Evolutionary conservation across 2,329 filamentous ascomycete genomes (phyloP).

Genomic region (Diaporthe longicolla): DNA sequence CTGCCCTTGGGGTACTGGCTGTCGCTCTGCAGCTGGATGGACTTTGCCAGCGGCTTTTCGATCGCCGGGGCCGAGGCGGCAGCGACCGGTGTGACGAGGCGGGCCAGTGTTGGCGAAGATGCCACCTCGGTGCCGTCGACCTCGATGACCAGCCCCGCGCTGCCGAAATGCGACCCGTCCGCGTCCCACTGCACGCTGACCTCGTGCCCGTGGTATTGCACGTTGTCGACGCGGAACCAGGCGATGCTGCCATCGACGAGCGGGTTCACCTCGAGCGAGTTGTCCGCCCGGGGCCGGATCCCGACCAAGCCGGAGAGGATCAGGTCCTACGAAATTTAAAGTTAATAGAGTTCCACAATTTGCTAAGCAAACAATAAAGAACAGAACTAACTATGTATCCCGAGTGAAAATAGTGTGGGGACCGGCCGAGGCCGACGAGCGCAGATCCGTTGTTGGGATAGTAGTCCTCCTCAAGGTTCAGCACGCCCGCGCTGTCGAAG

Average conservation of each 20-base stretch:
- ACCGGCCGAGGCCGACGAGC: constrained; percentile 58
- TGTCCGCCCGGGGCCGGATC: constrained; percentile 55
- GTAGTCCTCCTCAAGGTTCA: constrained; percentile 60
- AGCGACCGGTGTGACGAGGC: constrained; percentile 44
- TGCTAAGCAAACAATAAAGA: too few relatives aligned
- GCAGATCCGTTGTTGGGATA: constrained; percentile 57
- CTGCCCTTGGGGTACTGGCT: constrained; percentile 51
- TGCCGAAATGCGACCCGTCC: constrained; percentile 50
- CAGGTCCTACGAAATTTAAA: too few relatives aligned
- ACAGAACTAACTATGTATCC: too few relatives aligned
- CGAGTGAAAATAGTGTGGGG: too few relatives aligned
- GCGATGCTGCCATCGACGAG: constrained; percentile 51
- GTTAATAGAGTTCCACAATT: too few relatives aligned
- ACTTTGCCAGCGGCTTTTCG: constrained; percentile 52
- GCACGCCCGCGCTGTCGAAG: constrained; percentile 52
- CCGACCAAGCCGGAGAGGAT: constrained; percentile 58
- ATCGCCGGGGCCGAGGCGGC: constrained; percentile 47
- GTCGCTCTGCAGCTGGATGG: constrained; percentile 51
- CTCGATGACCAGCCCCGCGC: constrained; percentile 51
- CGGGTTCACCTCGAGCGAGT: constrained; percentile 57
- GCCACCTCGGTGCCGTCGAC: constrained; percentile 53
- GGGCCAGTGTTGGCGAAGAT: constrained; percentile 47
- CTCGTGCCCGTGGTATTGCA: constrained; percentile 58
- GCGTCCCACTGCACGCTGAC: constrained; percentile 59
- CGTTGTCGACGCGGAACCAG: constrained; percentile 58